A percentile compares a stretch with the other conserved stretches of the same genome.
Evolutionary conservation across 1,284 basidiomycete genomes (phyloP).

Genomic region (Sutorius eximius): DNA sequence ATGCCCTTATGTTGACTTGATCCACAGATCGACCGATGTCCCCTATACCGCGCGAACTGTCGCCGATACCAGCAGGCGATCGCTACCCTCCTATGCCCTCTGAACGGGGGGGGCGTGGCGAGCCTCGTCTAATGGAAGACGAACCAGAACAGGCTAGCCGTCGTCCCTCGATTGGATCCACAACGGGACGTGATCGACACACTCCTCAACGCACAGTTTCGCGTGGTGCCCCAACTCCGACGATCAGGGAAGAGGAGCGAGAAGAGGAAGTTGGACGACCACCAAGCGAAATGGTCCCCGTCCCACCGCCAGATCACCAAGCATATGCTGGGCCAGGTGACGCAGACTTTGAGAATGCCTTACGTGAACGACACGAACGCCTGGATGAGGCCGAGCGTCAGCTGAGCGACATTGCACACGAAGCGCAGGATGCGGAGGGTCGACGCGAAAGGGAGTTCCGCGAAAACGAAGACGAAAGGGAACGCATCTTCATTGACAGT

Average conservation of each 20-base stretch:
- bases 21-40: constrained; percentile 20
- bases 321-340: constrained; percentile 4
- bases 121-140: constrained; percentile 7
- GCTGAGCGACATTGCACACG: constrained; percentile 45
- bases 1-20: constrained; percentile 10
- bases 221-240: constrained; percentile 15
- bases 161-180: constrained; percentile 19
- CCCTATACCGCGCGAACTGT: constrained; percentile 9
- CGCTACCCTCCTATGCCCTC: constrained; percentile 11
- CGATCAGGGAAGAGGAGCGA: constrained; percentile 19
- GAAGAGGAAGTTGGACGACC: constrained; percentile 24
- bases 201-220: constrained; percentile 10
- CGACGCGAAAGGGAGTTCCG: constrained; percentile 62
- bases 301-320: constrained; percentile 21
- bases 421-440: constrained; percentile 57
- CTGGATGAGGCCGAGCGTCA: constrained; percentile 55
- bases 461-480: constrained; percentile 61
- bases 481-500: constrained; percentile 57
- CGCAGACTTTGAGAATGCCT: constrained; percentile 44
- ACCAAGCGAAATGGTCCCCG: constrained; percentile 28
- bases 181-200: neutral
- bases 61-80: constrained; percentile 10
- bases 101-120: constrained; percentile 4
- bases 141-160: constrained; percentile 8
- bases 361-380: constrained; percentile 53